Conservation (phyloP, 345 rosid genomes). For the Physaria fendleri region DNA sequence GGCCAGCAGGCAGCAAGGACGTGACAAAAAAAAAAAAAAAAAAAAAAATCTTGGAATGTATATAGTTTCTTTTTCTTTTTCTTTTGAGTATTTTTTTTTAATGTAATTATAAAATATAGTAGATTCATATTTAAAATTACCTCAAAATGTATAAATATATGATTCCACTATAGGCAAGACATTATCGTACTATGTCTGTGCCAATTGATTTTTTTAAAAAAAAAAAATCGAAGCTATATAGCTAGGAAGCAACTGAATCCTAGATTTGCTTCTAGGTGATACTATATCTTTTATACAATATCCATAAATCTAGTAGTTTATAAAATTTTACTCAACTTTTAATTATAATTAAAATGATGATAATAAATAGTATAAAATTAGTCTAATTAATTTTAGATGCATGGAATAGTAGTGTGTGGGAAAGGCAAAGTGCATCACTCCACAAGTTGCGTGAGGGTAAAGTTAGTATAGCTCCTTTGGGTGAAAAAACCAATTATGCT, state of each 20-base stretch:
- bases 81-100: not conserved
- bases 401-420: conserved; percentile 30
- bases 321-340: no score
- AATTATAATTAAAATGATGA: not conserved
- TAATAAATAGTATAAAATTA: not conserved
- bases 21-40: no score
- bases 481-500: not conserved
- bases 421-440: conserved; percentile 24
- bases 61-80: not conserved
- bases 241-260: conserved; percentile 9
- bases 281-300: not conserved
- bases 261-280: not conserved
- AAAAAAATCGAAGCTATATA: conserved; percentile 6
- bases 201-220: no score
- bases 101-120: not conserved
- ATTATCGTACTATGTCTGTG: conserved; percentile 3
- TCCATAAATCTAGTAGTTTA: no score
- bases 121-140: not conserved
- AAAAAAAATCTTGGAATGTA: no score
- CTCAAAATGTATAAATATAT: not conserved
- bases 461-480: conserved; percentile 14
- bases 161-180: not conserved
- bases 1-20: conserved; percentile 11
- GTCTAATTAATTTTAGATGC: conserved; percentile 15
- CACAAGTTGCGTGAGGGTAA: conserved; percentile 28